Evolutionary conservation across 192 early-diverging fungal genomes (phyloP).

Genomic region (Mortierella antarctica): DNA sequence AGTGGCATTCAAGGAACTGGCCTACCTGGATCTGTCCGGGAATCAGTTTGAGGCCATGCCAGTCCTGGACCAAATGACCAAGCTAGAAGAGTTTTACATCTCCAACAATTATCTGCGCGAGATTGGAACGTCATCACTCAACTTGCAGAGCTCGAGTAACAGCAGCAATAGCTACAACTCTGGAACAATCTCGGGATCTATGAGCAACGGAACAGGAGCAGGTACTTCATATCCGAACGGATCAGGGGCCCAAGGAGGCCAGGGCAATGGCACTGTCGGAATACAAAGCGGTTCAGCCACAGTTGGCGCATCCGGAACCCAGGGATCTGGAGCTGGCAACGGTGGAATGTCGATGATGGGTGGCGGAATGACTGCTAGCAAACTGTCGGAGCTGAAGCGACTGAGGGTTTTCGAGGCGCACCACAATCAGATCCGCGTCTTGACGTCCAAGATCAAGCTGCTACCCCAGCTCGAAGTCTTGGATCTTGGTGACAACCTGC

Average conservation of each 20-base stretch:
- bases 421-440: constrained; percentile 58
- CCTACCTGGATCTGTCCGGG: constrained; percentile 50
- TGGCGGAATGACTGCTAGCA: constrained; percentile 45
- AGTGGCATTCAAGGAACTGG: constrained; percentile 43
- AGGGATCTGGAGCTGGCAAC: neutral
- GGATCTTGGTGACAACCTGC: constrained; percentile 49
- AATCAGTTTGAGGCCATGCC: constrained; percentile 57
- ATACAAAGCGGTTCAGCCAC: neutral
- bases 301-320: neutral
- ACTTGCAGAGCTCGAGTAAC: constrained; percentile 18
- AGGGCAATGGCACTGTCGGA: neutral
- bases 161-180: constrained; percentile 15
- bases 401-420: constrained; percentile 53
- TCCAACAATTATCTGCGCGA: constrained; percentile 54
- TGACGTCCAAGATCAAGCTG: constrained; percentile 58
- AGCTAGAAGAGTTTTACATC: constrained; percentile 52
- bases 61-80: constrained; percentile 49
- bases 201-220: constrained; percentile 4
- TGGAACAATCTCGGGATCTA: constrained; percentile 10
- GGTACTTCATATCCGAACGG: neutral
- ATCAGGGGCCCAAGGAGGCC: neutral
- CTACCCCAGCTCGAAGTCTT: constrained; percentile 45
- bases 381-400: constrained; percentile 47
- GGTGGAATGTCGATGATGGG: constrained; percentile 5
- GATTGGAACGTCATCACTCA: constrained; percentile 44